These are phyloP conservation scores for Pulicaria dysenterica DNA, from an alignment of 129 eudicot species.

Conservation along the genomic window DNA sequence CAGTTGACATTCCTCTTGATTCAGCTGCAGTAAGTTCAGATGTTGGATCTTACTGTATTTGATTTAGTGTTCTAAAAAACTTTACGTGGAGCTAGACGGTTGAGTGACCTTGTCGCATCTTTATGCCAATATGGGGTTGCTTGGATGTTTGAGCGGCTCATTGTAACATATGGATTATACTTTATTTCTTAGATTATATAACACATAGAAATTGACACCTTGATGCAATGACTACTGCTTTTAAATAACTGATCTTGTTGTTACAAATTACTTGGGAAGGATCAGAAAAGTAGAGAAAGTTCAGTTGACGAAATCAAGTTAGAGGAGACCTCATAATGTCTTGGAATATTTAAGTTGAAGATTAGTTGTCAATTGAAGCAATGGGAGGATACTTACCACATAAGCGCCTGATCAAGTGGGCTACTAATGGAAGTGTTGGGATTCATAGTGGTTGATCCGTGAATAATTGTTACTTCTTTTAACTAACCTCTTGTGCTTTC, in stretches of 20 bases:
- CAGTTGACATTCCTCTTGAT: constrained; percentile 93
- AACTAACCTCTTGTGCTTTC: constrained; percentile 10
- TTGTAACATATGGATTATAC: neutral
- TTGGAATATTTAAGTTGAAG: neutral
- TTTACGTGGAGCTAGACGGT: neutral
- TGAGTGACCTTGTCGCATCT: neutral
- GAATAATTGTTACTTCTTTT: neutral
- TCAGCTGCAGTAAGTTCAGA: constrained; percentile 58
- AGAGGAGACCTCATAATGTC: neutral
- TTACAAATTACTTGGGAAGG: constrained; percentile 1
- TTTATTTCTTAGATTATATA: neutral
- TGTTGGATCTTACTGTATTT: neutral
- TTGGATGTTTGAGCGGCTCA: constrained; percentile 24
- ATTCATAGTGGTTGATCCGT: neutral
- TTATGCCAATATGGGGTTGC: neutral
- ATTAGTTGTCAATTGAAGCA: constrained; percentile 12
- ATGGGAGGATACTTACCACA: neutral
- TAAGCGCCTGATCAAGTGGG: neutral
- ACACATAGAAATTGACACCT: neutral
- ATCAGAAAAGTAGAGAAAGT: neutral
- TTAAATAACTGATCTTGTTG: neutral
- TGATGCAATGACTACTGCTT: neutral
- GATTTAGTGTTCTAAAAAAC: neutral
- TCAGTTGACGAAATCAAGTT: neutral
- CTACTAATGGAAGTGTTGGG: neutral